Base-by-base conservation (phyloP, 2,329 filamentous ascomycete genomes). In the Verticillium nonalfalfae region DNA sequence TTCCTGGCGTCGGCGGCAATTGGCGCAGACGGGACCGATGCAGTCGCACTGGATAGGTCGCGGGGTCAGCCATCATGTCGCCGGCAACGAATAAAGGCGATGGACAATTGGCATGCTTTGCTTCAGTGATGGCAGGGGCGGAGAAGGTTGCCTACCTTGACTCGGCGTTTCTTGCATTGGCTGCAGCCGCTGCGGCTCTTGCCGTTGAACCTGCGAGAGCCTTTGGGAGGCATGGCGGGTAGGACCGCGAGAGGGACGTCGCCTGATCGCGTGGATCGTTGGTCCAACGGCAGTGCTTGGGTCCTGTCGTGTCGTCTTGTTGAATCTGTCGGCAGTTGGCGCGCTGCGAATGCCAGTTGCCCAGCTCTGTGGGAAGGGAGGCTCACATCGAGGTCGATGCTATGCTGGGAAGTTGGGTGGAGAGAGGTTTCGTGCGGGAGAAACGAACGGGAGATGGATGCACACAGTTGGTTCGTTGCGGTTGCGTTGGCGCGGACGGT, bases 101-200 rank as follows among this genome's bases (percentile, higher is more conserved):
- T 5, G 26, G 26, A 31, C 26, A 31, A 31, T 31, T 31, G 26
- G 4, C 26, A 31, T 31, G 26, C 26, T 31, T 4, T 31, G 26
- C 26, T 31, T 31, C 26, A 31, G 26, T 31, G 26, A 31, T 31
- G 26, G 26, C 26, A 31, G 26, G 26, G 26, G 26, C 26, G 5
- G 26, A 31, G 26, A 38, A 52, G 14, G 14, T 39, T 39, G 36
- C 63, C 50, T 50, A 65, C 63, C 63, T 65, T 65, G 21, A 65
- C 62, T 36, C 63, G 62, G 15, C 63, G 62, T 57, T 62, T 64
- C 55, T 65, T 65, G 36, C 63, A 65, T 58, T 65, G 62, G 39
- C 60, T 57, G 56, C 63, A 64, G 39, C 62, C 63, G 56, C 63
- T 65, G 38, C 63, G 63, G 54, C 62, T 64, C 62, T 65, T 65